Percentiles rank a stretch among this genome's conserved stretches.
Conservation (phyloP, 2,329 filamentous ascomycete species). For the Cucurbitaria berberidis region DNA sequence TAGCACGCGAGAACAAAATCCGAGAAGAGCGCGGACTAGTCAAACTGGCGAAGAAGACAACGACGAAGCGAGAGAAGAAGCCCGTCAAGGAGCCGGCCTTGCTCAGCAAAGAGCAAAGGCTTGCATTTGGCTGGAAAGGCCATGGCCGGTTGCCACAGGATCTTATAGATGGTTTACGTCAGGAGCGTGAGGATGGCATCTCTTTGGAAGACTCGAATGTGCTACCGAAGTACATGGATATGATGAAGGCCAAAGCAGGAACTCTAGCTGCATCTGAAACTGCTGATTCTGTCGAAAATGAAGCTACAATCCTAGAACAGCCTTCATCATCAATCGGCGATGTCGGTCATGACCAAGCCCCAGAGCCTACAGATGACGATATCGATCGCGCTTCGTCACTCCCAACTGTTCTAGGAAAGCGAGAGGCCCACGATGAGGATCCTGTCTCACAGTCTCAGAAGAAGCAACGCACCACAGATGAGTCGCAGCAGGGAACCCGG, state of each 20-base stretch:
- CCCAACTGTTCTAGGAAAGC: conserved; percentile 5
- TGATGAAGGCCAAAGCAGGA: conserved; percentile 9
- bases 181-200: conserved; percentile 26
- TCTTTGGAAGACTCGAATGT: conserved; percentile 26
- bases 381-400: not conserved
- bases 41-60: conserved; percentile 13
- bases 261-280: not conserved
- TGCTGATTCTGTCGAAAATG: not conserved
- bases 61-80: conserved; percentile 22
- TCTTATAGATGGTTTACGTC: conserved; percentile 32
- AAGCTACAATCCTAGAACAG: not conserved
- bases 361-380: not conserved
- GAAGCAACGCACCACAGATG: conserved; percentile 5
- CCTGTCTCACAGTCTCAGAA: conserved; percentile 2
- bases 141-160: conserved; percentile 32
- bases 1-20: conserved; percentile 30
- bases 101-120: conserved; percentile 34
- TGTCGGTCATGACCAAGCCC: not conserved
- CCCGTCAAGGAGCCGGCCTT: conserved; percentile 25
- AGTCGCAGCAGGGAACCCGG: not conserved
- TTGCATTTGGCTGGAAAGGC: conserved; percentile 30
- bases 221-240: conserved; percentile 13
- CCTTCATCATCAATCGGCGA: not conserved
- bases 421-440: conserved; percentile 2
- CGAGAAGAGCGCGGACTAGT: conserved; percentile 31